Evolutionary conservation across 805 yeast genomes (phyloP), one percentile per base, ranked within the genome.

Genomic region (Ogataea philodendri): DNA sequence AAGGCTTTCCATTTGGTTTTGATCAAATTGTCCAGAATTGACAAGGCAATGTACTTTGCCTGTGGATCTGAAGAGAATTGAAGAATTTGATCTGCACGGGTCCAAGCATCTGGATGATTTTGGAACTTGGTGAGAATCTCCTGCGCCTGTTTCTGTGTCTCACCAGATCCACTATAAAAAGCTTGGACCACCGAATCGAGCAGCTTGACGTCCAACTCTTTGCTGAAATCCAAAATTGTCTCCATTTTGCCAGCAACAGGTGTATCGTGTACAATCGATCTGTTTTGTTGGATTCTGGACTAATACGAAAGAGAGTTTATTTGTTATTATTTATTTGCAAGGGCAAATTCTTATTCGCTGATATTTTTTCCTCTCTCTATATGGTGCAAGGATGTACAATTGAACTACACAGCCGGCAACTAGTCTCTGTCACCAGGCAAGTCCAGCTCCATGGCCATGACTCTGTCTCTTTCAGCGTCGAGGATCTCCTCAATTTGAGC

Each of bases 61-160:
- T 93, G 96, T 24, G 96, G 71, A 57, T 88, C 84, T 32, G 68
- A 65, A 3, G 95, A 79, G 44, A 67, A 70, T 48, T 89, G 88
- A 46, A 93, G 70, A 42, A 93, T 89, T 60, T 83, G 78, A 54
- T 90, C 97, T 21, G 95, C 93, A 38, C 84, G 76, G 48, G 84
- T 86, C 99, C 99, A 93, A 16, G 97, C 82, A 51, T 90, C 96
- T 3, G 93, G 94, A 60, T 88, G 84, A 44, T 87, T 95, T 62
- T 93, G 96, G 60, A 93, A 89, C 62, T 78, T 76, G 15, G 84
- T 81, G 51, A 84, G 71, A 7, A 82, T 64, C 23, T 70, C 69
- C 61, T 81, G 90, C 7, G 95, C 94, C 46, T 71, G 68, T 43
- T 76, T 76, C 51, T 81, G 88, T 38, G 74, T 79, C n/a, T 66